Evolutionary conservation across 805 yeast species (phyloP).

Genomic region (Dipodascopsis uninucleata): DNA sequence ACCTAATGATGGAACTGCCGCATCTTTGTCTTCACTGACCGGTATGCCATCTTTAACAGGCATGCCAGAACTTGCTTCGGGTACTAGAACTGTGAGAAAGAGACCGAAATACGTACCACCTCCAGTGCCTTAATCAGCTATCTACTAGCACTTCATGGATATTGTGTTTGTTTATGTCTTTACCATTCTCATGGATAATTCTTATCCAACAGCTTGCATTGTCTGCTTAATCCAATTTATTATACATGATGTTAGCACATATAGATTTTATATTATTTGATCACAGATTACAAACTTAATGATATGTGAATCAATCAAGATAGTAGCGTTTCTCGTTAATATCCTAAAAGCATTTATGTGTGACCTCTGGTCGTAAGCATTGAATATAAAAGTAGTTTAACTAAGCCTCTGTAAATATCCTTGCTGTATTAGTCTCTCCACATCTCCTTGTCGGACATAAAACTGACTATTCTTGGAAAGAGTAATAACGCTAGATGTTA

Average conservation of each 20-base stretch:
- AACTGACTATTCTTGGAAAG: constrained; percentile 90
- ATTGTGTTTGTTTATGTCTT: constrained; percentile 89
- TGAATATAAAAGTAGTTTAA: too few species aligned
- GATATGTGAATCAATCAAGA: too few species aligned
- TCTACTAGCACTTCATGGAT: constrained; percentile 47
- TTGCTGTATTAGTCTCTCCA: constrained; percentile 88
- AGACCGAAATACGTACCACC: constrained; percentile 25
- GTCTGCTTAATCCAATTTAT: too few species aligned
- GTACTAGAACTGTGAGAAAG: constrained; percentile 15
- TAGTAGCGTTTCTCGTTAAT: too few species aligned
- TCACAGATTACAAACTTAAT: too few species aligned
- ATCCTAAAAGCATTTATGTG: too few species aligned
- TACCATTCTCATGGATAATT: constrained; percentile 95
- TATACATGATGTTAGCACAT: too few species aligned
- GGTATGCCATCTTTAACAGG: constrained; percentile 17
- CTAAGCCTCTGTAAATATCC: constrained; percentile 65
- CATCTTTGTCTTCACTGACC: constrained; percentile 11
- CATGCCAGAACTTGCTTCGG: constrained; percentile 13
- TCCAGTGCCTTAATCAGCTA: constrained; percentile 11
- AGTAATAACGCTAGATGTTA: constrained; percentile 58
- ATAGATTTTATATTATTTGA: too few species aligned
- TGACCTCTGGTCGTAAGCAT: too few species aligned
- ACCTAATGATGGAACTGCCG: too few species aligned
- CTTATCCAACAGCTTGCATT: too few species aligned
- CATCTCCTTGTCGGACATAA: constrained; percentile 90